Base-by-base conservation (phyloP, 192 early-diverging fungal genomes). In the Entrophospora sp. region DNA sequence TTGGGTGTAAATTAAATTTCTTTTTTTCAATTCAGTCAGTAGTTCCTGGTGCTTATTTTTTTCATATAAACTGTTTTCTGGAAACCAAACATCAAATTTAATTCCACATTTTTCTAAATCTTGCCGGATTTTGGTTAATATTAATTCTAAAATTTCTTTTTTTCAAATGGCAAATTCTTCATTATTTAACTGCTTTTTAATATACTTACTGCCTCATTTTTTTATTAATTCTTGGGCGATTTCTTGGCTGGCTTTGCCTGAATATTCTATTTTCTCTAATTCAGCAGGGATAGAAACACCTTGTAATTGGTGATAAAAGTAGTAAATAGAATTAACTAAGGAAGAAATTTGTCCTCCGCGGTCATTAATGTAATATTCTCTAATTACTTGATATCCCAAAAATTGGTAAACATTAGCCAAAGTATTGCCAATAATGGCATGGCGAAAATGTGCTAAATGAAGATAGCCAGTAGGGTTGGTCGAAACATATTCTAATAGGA, bases 241-340 rank as follows among this genome's bases (percentile, higher is more conserved):
- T 24, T 49, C 48, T 49, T 49, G 48, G 20, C 48, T 49, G 48
- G 48, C 14, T 24, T 49, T 9, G 48, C 48, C 48, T 7, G 24
- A 5, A 49, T 49, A 49, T 22, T 49, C 48, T 49, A 49, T 49
- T 49, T 49, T 49, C 5, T 9, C 48, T 9, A 22, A 49, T 10
- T 49, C 18, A 20, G 48, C n/a, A 5, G n/a, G n/a, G n/a, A 49
- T 5, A 49, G n/a, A 20, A 49, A 49, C 20, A 49, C 20, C 20
- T 49, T 49, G 48, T 49, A 49, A 49, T 49, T 49, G 48, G 48
- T 49, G 48, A 49, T 49, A 49, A 49, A n/a, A 49, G 18, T n/a
- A 49, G 18, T 49, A 49, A 49, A 49, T n/a, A n/a, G 48, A 49
- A 49, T 49, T 49, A 49, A 49, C 18, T 49, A 49, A 49, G 20